Conservation (phyloP, 2,329 filamentous ascomycete genomes). For the Arthrobotrys iridis region DNA sequence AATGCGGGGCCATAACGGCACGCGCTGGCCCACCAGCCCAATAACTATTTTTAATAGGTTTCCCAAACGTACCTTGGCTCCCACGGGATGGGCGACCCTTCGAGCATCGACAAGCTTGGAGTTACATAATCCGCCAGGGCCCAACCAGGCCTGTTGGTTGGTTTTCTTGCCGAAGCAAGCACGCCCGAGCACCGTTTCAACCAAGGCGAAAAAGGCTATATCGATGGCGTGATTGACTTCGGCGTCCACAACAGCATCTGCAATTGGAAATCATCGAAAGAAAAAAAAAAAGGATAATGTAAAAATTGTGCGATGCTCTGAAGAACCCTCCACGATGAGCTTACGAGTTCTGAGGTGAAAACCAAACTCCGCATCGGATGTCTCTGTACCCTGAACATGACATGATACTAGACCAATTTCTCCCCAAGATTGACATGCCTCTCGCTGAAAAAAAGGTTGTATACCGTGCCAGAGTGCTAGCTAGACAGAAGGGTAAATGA, state of each 20-base stretch:
- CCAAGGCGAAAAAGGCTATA: slow-evolving; percentile 33
- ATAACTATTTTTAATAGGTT: slow-evolving; percentile 13
- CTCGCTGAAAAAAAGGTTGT: too few relatives aligned
- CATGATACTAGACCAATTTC: slow-evolving; percentile 21
- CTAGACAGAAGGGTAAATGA: too few relatives aligned
- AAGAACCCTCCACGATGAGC: slow-evolving; percentile 18
- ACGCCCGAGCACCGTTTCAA: too few relatives aligned
- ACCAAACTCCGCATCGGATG: slow-evolving; percentile 22
- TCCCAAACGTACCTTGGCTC: too few relatives aligned
- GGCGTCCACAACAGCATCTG: slow-evolving; percentile 37
- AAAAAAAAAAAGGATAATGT: too few relatives aligned
- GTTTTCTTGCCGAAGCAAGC: slow-evolving; percentile 14
- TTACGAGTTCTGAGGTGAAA: slow-evolving; percentile 5
- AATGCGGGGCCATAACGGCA: background rate
- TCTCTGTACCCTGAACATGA: slow-evolving; percentile 19
- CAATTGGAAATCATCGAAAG: slow-evolving; percentile 18
- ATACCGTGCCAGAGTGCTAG: too few relatives aligned
- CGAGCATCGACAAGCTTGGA: too few relatives aligned
- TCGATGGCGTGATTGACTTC: slow-evolving; percentile 53
- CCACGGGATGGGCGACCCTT: slow-evolving; percentile 15
- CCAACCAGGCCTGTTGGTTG: background rate
- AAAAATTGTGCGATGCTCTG: too few relatives aligned
- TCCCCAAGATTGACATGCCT: slow-evolving; percentile 3
- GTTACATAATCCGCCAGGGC: slow-evolving; percentile 22
- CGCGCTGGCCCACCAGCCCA: slow-evolving; percentile 4